A percentile compares a stretch with the other conserved stretches of the same genome.
phyloP scores from a whole-genome alignment of 306 rosid genomes.

The Cucumis sativus region Cucumber_9930_V3 NC_026661.2:10486001-10486500 shows the following conservation, averaged over 20 bases:
- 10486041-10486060: constrained; percentile 8
- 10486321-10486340: neutral
- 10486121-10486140: constrained; percentile 21
- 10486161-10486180: constrained; percentile 77
- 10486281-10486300: constrained; percentile 19
- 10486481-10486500: constrained; percentile 31
- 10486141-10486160: constrained; percentile 71
- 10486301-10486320: neutral
- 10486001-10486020: constrained; percentile 75
- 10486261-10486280: constrained; percentile 1
- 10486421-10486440: neutral
- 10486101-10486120: constrained; percentile 23
- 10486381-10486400: neutral
- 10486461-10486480: constrained; percentile 38
- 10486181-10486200: constrained; percentile 50
- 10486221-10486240: constrained; percentile 14
- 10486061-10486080: constrained; percentile 19
- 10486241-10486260: constrained; percentile 56
- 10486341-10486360: neutral
- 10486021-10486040: constrained; percentile 49
- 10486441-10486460: neutral
- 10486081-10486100: constrained; percentile 17
- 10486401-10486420: neutral
- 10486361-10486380: neutral
- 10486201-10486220: constrained; percentile 16